Evolutionary conservation across 2,329 filamentous ascomycete genomes (phyloP).

Genomic region (Cercospora brassicicola): DNA sequence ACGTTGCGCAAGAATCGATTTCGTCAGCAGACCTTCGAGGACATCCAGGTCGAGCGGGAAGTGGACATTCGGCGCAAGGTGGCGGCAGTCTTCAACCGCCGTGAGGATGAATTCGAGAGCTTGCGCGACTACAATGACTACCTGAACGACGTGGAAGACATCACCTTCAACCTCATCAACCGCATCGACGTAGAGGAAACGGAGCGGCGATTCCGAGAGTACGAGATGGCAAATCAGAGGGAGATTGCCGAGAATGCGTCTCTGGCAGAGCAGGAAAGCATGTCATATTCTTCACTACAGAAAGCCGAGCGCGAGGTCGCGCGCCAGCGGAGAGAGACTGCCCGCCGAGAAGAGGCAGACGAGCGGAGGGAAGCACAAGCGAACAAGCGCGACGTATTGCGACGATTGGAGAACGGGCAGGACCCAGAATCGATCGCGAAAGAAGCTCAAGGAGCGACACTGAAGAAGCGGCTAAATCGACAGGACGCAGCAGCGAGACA

Average conservation of each 20-base stretch:
- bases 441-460: conserved; percentile 56
- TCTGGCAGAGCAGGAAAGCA: conserved; percentile 50
- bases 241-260: conserved; percentile 55
- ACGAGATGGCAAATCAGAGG: conserved; percentile 69
- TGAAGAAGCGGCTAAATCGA: conserved; percentile 71
- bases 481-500: conserved; percentile 49
- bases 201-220: conserved; percentile 61
- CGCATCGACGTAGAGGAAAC: conserved; percentile 67
- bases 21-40: conserved; percentile 83
- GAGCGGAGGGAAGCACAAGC: conserved; percentile 65
- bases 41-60: conserved; percentile 84
- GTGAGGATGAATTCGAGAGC: conserved; percentile 86
- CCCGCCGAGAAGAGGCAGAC: conserved; percentile 67
- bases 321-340: conserved; percentile 62
- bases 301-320: conserved; percentile 66
- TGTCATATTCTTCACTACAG: conserved; percentile 49
- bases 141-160: conserved; percentile 84
- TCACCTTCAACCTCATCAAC: conserved; percentile 84
- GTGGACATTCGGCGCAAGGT: conserved; percentile 86
- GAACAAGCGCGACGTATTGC: conserved; percentile 67
- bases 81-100: conserved; percentile 74
- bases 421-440: conserved; percentile 58
- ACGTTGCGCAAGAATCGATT: conserved; percentile 85
- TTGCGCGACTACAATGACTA: conserved; percentile 88
- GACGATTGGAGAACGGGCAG: conserved; percentile 64